phyloP scores from a whole-genome alignment of 768 basidiomycete species.

The Russula sp. region DNA sequence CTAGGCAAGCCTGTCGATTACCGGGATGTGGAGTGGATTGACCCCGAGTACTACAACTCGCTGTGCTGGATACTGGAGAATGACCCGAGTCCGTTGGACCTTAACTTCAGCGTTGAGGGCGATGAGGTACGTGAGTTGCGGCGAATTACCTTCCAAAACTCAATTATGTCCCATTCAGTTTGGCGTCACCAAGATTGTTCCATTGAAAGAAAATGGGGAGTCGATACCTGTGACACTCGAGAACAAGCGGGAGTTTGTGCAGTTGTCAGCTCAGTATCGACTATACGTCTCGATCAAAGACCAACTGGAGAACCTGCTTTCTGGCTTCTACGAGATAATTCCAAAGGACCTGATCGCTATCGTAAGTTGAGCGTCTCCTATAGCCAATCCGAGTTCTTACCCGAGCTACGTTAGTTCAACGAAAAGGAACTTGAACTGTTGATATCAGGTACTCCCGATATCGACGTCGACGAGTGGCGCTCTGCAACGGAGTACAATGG shows the following conservation, averaged over 20 bases:
- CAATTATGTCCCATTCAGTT: conserved; percentile 46
- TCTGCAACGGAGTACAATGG: conserved; percentile 89
- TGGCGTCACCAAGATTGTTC: conserved; percentile 82
- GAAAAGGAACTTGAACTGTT: conserved; percentile 91
- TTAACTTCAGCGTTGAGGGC: conserved; percentile 93
- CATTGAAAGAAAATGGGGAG: conserved; percentile 83
- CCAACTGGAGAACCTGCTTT: conserved; percentile 85
- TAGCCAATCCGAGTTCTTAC: conserved; percentile 25
- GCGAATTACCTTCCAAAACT: conserved; percentile 1
- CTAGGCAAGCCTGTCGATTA: conserved; percentile 94
- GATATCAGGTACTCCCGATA: conserved; percentile 96
- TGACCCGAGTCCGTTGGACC: conserved; percentile 77
- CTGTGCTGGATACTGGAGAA: conserved; percentile 98
- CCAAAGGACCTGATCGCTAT: conserved; percentile 94
- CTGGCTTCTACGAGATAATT: conserved; percentile 96
- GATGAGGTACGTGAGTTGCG: conserved; percentile 67
- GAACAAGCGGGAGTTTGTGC: conserved; percentile 95
- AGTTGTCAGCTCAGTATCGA: conserved; percentile 90
- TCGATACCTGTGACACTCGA: conserved; percentile 87
- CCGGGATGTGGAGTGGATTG: conserved; percentile 94
- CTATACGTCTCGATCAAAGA: conserved; percentile 92
- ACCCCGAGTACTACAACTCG: conserved; percentile 97
- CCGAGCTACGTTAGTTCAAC: conserved; percentile 57
- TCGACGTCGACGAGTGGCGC: conserved; percentile 97
- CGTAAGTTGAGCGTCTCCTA: conserved; percentile 40